Evolutionary conservation across 23 red algal genomes (phyloP).

Genomic region (Porphyridium purpureum): DNA sequence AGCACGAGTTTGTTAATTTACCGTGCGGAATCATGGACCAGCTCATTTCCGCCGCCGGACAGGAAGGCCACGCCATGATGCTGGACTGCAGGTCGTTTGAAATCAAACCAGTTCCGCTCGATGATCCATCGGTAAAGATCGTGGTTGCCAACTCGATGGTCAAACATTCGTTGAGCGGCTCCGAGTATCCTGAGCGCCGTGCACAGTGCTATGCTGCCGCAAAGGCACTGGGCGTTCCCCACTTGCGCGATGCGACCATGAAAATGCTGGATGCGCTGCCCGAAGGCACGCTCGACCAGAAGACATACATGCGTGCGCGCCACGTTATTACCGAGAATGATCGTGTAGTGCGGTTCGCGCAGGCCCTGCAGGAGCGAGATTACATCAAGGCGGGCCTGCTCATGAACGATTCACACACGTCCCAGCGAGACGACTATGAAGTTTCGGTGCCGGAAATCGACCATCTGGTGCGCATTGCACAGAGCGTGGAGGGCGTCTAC

Average conservation of each 20-base stretch:
- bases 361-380: constrained; percentile 29
- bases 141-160: constrained; percentile 74
- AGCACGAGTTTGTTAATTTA: constrained; percentile 84
- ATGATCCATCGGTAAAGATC: constrained; percentile 62
- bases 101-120: constrained; percentile 30
- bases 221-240: constrained; percentile 35
- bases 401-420: constrained; percentile 78
- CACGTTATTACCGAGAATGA: constrained; percentile 84
- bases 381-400: constrained; percentile 39
- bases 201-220: constrained; percentile 41
- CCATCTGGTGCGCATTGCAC: constrained; percentile 74
- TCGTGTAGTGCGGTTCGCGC: constrained; percentile 41
- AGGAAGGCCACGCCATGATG: constrained; percentile 44
- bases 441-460: constrained; percentile 85
- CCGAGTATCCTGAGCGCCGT: constrained; percentile 67
- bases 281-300: constrained; percentile 28
- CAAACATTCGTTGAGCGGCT: constrained; percentile 60
- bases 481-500: constrained; percentile 68
- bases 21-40: constrained; percentile 99
- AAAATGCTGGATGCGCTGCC: constrained; percentile 52
- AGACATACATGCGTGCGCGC: constrained; percentile 39
- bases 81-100: constrained; percentile 79
- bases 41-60: constrained; percentile 64
- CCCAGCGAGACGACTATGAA: constrained; percentile 67
- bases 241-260: constrained; percentile 63